Evolutionary conservation across 2,329 filamentous ascomycete species (phyloP).

Genomic region (Sclerotinia minor): DNA sequence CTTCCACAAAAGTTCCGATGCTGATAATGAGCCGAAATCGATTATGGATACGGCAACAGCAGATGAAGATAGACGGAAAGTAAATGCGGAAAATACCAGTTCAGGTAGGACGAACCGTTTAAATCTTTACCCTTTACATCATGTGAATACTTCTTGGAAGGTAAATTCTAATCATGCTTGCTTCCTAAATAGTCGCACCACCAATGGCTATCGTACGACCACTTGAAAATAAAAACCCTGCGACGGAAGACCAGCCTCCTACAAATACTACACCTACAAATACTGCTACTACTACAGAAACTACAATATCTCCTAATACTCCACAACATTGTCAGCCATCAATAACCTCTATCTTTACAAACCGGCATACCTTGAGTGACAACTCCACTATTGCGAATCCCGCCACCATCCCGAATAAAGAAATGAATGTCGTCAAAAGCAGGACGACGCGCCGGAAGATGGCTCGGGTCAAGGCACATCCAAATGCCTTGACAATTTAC

Average conservation of each 20-base stretch:
- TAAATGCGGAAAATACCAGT: conserved; percentile 8
- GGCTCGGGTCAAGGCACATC: conserved; percentile 37
- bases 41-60: conserved; percentile 9
- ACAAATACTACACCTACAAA: conserved; percentile 22
- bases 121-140: not conserved
- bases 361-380: conserved; percentile 25
- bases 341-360: conserved; percentile 20
- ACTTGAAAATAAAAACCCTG: conserved; percentile 2
- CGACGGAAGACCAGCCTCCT: conserved; percentile 20
- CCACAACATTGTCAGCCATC: conserved; percentile 19
- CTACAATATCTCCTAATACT: conserved; percentile 19
- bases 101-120: conserved; percentile 16
- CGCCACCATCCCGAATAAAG: conserved; percentile 24
- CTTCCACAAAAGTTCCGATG: not conserved
- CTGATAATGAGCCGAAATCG: conserved; percentile 6
- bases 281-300: conserved; percentile 19
- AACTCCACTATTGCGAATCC: conserved; percentile 23
- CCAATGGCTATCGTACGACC: conserved; percentile 21
- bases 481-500: conserved; percentile 47
- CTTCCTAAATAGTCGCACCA: conserved; percentile 24
- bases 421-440: conserved; percentile 34
- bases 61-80: not conserved
- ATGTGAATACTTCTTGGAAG: conserved; percentile 16
- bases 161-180: conserved; percentile 18
- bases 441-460: conserved; percentile 29